Conservation (phyloP, 2,329 filamentous ascomycete genomes). For the Metarhizium sp. region DNA sequence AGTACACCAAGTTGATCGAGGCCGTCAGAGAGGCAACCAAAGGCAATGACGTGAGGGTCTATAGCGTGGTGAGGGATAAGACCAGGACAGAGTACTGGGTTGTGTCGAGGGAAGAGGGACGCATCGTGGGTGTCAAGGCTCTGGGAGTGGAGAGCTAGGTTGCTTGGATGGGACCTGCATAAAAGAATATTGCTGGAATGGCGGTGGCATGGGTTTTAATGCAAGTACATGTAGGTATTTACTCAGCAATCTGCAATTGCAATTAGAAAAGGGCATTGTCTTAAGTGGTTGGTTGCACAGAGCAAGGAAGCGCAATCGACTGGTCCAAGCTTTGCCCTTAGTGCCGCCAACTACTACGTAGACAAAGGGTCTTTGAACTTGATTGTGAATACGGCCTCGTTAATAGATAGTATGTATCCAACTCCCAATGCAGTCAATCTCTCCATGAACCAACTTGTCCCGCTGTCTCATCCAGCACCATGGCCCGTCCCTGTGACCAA, state of each 20-base stretch:
- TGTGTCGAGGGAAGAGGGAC: conserved; percentile 51
- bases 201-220: neutral
- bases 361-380: neutral
- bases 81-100: conserved; percentile 74
- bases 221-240: neutral
- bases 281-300: neutral
- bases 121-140: conserved; percentile 70
- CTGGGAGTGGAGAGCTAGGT: conserved; percentile 55
- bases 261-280: neutral
- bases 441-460: too few species aligned
- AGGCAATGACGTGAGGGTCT: conserved; percentile 65
- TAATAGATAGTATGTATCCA: neutral
- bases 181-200: neutral
- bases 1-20: conserved; percentile 60
- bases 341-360: neutral
- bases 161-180: neutral
- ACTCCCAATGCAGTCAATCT: too few species aligned
- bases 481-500: too few species aligned
- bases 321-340: neutral
- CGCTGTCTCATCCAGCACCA: too few species aligned
- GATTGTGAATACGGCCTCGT: neutral
- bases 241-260: neutral
- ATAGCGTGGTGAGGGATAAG: conserved; percentile 53
- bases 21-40: conserved; percentile 56
- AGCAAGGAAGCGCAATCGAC: neutral